These are phyloP conservation scores for Alliaria petiolata DNA, from an alignment of 345 rosid genomes.

Conservation along the genomic window DNA sequence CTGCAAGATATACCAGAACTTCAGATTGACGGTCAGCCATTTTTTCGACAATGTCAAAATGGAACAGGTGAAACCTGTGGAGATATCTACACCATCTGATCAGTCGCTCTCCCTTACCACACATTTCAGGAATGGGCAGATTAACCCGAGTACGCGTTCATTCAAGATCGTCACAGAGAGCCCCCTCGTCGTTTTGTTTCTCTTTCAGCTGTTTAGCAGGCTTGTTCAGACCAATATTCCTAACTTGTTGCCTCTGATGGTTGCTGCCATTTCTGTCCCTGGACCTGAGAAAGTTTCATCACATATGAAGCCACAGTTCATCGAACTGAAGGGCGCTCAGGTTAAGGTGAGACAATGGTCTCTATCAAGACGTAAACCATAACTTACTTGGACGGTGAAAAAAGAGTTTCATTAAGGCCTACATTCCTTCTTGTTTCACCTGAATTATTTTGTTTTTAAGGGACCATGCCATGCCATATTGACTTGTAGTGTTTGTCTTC, in stretches of 20 bases:
- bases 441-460: background rate
- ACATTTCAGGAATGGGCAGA: slow-evolving; percentile 52
- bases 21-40: slow-evolving; percentile 75
- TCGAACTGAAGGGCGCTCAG: slow-evolving; percentile 96
- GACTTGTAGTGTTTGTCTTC: slow-evolving; percentile 11
- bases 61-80: slow-evolving; percentile 41
- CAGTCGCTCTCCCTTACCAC: slow-evolving; percentile 21
- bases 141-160: slow-evolving; percentile 85
- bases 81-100: slow-evolving; percentile 25
- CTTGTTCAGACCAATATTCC: slow-evolving; percentile 96
- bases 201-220: slow-evolving; percentile 83
- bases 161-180: slow-evolving; percentile 96
- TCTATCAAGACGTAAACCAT: slow-evolving; percentile 1
- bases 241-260: slow-evolving; percentile 87
- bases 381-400: background rate
- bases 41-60: slow-evolving; percentile 69
- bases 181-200: slow-evolving; percentile 97
- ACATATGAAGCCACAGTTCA: slow-evolving; percentile 70
- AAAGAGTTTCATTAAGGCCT: background rate
- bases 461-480: background rate
- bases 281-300: slow-evolving; percentile 92
- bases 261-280: slow-evolving; percentile 88
- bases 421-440: slow-evolving; percentile 10
- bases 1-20: slow-evolving; percentile 88
- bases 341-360: slow-evolving; percentile 73